phyloP scores from a whole-genome alignment of 495 filamentous ascomycete genomes.

The Pyrenula aspistea region DNA sequence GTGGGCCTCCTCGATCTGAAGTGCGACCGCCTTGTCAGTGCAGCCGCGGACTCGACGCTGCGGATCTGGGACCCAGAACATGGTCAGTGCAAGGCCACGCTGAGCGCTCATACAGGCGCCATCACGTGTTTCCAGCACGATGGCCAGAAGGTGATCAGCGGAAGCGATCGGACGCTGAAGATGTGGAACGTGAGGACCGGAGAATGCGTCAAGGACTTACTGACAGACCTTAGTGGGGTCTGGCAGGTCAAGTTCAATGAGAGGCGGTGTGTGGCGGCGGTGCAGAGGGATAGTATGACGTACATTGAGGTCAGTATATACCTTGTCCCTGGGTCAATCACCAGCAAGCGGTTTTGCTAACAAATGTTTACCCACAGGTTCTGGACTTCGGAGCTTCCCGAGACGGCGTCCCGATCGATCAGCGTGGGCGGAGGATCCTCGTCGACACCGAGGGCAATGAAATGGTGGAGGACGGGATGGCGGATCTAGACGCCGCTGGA shows the following conservation, averaged over 20 bases:
- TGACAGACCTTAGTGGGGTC: conserved; percentile 90
- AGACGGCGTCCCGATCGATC: conserved; percentile 61
- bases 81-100: conserved; percentile 76
- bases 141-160: conserved; percentile 90
- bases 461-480: conserved; percentile 1
- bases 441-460: conserved; percentile 50
- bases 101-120: conserved; percentile 89
- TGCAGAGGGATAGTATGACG: conserved; percentile 82
- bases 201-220: conserved; percentile 83
- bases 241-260: conserved; percentile 99
- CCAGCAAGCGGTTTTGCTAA: conserved; percentile 7
- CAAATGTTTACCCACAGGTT: conserved; percentile 35
- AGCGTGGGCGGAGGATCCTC: conserved; percentile 69
- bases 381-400: conserved; percentile 86
- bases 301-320: conserved; percentile 77
- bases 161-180: conserved; percentile 89
- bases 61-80: conserved; percentile 95
- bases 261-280: conserved; percentile 87
- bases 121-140: conserved; percentile 99
- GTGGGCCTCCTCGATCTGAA: conserved; percentile 84
- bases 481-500: not conserved
- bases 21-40: conserved; percentile 81
- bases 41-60: conserved; percentile 88
- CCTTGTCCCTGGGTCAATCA: not conserved
- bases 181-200: conserved; percentile 96